Base-by-base conservation (phyloP, 1,139 yeast species). In the Candida mesenterica region DNA sequence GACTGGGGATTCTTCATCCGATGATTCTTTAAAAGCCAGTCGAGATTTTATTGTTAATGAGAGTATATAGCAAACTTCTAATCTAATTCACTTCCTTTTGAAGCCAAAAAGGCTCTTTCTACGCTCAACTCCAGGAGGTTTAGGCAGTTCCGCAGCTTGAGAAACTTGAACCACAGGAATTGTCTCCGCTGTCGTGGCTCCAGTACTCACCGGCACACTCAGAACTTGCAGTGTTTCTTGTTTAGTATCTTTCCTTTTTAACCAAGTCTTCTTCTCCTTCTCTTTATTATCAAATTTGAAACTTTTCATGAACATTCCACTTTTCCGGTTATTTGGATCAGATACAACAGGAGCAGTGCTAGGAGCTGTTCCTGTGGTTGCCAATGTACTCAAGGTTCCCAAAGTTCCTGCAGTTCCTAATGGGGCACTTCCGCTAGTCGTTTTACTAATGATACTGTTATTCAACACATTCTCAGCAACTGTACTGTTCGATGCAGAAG, bases 221-320 rank as follows among this genome's bases (percentile, higher is more conserved):
- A 13, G 16, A 7, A 9, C 13, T 10, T 15, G 31, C 16, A 25
- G 12, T 4, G 17, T 23, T 9, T 15, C 22, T 9, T 10, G 40
- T 34, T 56, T 58, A 43, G 56, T 57, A 31, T 66, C 71, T 37
- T 63, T 49, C 34, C 68, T 50, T 39, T 65, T 67, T 29, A 69
- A 55, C 74, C 74, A 68, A 7, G 68, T 59, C 40, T 68, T 68
- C 53, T 68, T 67, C 33, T 65, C 72, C 24, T 34, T 33, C 16
- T 43, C 49, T 8, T 41, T 46, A 10, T 40, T 41, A 28, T 63
- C 68, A 3, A 56, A 39, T 42, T 55, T 59, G 42, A 61, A 61
- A 24, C 55, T 57, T 52, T 62, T 64, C 42, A 60, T 62, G 46
- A 62, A 61, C 1, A 62, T 33, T 10, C 52, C 46, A 2, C 50